Base-by-base conservation (phyloP, 257 asterid species). In the Nicotiana otophora region DNA sequence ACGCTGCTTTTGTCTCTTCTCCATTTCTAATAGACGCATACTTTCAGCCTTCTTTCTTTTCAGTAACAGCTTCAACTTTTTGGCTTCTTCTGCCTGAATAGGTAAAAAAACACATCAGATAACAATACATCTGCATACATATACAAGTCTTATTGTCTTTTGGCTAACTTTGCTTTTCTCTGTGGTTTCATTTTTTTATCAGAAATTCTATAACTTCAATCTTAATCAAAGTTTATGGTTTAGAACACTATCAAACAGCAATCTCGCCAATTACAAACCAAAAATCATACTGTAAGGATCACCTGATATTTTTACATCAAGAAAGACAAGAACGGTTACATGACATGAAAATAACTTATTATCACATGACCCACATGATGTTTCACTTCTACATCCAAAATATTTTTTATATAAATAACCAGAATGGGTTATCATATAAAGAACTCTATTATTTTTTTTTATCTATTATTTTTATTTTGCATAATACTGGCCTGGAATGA, bases 41-140 rank as follows among this genome's bases (percentile, higher is more conserved):
- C 83, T 88, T 92, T 94, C 98, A 75, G 96, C 94, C 86, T 88
- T 93, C 89, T 17, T 84, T 85, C 97, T 90, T 94, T 92, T 96
- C 81, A 20, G 89, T 89, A 91, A 9, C 81, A 82, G 89, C 63
- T 90, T 86, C 87, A 84, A 77, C 8, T 61, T 84, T 80, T 89
- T 91, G 84, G 97, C 98, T 92, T 91, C 97, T 90, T 93, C 96
- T 83, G 99, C 97, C 99, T 96, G 85, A 48, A 87, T 74, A 80
- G 51, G 64, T 60, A 77, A 39, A 77, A 77, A 9, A 19, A 51
- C 81, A 57, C 68, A 66, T 84, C 46, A 79, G 65, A 66, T 30
- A 33, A 46, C 60, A 10, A 42, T 58, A 81, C 23, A 53, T 54
- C 82, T 46, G 54, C 72, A 16, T 7, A 63, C 34, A 63, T 62